phyloP scores from a whole-genome alignment of 305 asterid species.

The Nicotiana rustica region DNA sequence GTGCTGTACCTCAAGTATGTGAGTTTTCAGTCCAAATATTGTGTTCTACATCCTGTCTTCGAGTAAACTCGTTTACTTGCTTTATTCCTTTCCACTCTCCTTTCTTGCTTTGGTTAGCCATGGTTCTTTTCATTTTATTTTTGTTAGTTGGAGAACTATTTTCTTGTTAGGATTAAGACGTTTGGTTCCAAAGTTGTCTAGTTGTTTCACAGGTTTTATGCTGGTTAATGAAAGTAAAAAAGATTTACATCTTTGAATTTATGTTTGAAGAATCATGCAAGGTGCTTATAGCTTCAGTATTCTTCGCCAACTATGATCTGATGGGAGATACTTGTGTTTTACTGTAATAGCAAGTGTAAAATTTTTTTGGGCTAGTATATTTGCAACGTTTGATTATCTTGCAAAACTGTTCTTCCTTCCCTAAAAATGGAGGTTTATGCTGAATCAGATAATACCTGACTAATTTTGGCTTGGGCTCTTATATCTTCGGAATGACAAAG shows the following conservation, averaged over 20 bases:
- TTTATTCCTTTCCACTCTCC: conserved; percentile 16
- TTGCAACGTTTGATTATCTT: not conserved
- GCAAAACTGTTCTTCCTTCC: conserved; percentile 14
- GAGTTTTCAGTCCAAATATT: conserved; percentile 20
- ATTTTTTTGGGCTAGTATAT: conserved; percentile 16
- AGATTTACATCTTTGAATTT: conserved; percentile 2
- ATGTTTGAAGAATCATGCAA: not conserved
- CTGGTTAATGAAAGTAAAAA: conserved; percentile 8
- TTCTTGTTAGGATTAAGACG: conserved; percentile 4
- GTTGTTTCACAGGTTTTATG: not conserved
- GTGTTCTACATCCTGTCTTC: conserved; percentile 20
- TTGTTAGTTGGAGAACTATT: conserved; percentile 19
- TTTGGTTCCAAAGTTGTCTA: conserved; percentile 2
- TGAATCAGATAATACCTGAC: not conserved
- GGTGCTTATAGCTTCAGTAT: conserved; percentile 17
- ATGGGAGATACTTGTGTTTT: not conserved
- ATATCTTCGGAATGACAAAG: not conserved
- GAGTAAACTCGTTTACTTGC: conserved; percentile 17
- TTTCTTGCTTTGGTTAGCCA: conserved; percentile 25
- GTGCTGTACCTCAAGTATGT: conserved; percentile 88
- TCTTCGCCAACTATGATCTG: not conserved
- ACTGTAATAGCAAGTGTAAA: not conserved
- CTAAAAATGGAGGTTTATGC: conserved; percentile 23
- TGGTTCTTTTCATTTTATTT: conserved; percentile 11
- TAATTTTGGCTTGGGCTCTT: not conserved